phyloP scores from a whole-genome alignment of 1,284 basidiomycete genomes.

The Peniophora sp. region DNA sequence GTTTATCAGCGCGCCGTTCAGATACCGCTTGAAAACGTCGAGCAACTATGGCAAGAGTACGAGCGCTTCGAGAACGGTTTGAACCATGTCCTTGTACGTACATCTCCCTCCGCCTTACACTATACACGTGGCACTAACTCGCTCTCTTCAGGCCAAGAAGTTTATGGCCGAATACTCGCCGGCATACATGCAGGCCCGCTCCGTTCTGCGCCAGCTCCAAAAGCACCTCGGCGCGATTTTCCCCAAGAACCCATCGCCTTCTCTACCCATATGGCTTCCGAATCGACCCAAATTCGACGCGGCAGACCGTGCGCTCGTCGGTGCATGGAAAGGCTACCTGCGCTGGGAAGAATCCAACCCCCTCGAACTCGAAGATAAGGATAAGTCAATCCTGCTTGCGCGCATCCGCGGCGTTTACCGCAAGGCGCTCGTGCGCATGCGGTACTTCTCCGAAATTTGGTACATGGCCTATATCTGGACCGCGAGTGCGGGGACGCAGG shows the following conservation, averaged over 20 bases:
- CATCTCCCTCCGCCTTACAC: not conserved
- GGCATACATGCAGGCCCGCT: constrained; percentile 90
- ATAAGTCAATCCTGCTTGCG: constrained; percentile 55
- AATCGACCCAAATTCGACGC: constrained; percentile 67
- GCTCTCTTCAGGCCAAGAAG: constrained; percentile 69
- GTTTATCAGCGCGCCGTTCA: constrained; percentile 91
- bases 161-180: constrained; percentile 83
- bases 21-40: constrained; percentile 91
- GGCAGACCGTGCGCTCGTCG: constrained; percentile 67
- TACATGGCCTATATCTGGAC: constrained; percentile 88
- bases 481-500: constrained; percentile 62
- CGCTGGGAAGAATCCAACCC: constrained; percentile 97
- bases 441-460: constrained; percentile 96
- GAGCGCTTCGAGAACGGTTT: constrained; percentile 89
- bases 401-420: constrained; percentile 81
- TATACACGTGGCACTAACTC: constrained; percentile 1
- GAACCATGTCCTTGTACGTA: constrained; percentile 78
- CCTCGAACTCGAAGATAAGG: constrained; percentile 84
- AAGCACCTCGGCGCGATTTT: constrained; percentile 63
- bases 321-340: constrained; percentile 86
- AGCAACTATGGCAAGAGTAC: constrained; percentile 91
- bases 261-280: constrained; percentile 56
- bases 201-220: constrained; percentile 79
- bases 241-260: constrained; percentile 29
- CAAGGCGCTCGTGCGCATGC: constrained; percentile 84